Percentiles rank a stretch among this genome's conserved stretches.
Evolutionary conservation across 768 basidiomycete species (phyloP).

Genomic region (Russula ochroleuca): DNA sequence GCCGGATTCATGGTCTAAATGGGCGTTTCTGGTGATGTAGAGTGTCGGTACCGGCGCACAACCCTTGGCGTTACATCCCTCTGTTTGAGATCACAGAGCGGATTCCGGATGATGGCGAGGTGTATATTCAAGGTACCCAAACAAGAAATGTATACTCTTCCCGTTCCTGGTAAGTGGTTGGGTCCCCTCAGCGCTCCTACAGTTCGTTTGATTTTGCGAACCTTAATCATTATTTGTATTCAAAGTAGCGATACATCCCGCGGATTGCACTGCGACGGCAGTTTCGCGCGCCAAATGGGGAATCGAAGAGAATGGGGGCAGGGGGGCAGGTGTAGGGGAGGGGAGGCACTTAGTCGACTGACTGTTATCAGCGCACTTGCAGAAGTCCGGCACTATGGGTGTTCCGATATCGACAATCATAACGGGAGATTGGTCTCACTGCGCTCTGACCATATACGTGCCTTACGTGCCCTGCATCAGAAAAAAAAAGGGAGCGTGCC

Average conservation of each 20-base stretch:
- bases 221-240: neutral
- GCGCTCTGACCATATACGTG: neutral
- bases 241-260: neutral
- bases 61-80: neutral
- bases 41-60: neutral
- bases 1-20: neutral
- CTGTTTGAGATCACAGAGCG: neutral
- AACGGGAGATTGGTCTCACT: neutral
- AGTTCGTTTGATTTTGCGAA: neutral
- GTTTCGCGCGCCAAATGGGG: neutral
- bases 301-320: neutral
- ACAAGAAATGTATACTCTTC: neutral
- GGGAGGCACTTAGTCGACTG: neutral
- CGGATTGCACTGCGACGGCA: too few species aligned
- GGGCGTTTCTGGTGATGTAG: neutral
- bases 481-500: constrained; percentile 1
- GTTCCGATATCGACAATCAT: neutral
- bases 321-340: neutral
- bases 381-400: neutral
- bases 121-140: neutral
- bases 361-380: neutral
- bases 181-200: neutral
- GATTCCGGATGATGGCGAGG: neutral
- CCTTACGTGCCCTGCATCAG: neutral
- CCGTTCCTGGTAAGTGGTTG: neutral